Base-by-base conservation (phyloP, 208 protist species). In the Trypanosoma congolense region DNA sequence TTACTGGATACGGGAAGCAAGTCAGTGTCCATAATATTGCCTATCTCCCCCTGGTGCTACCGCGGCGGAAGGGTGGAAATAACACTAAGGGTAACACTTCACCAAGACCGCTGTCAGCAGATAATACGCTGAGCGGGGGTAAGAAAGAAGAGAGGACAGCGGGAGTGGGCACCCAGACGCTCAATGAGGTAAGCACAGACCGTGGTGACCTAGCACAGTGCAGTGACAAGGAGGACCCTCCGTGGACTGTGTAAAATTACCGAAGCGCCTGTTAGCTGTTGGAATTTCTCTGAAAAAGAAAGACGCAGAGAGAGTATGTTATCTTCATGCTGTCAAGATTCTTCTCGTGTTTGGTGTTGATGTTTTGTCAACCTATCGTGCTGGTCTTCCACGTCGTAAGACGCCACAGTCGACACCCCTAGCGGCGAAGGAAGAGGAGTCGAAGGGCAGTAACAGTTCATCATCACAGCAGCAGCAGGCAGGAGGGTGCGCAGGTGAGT, bases 231-330 rank as follows among this genome's bases (percentile, higher is more conserved):
- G n/a, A n/a, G n/a, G n/a, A n/a, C n/a, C n/a, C 33, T 12, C 33
- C 12, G 12, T 21, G 22, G 40, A 49, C 22, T 9, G 38, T 38
- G 30, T 10, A 31, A 44, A 76, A 42, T 45, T 62, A 8, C 18
- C 40, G 8, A 41, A 61, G 47, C 43, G 54, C 21, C 36, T 66
- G 4, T 42, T 92, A 4, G 87, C 81, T 10, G 38, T 88, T 19
- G 87, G 87, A 24, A 59, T 87, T 4, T 75, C 79, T 8, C 68
- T 94, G 18, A 89, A 90, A 56, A 84, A 86, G 56, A 80, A 81
- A 48, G 87, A 94, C 56, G 87, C 87, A 2, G 77, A 87, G 46
- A 65, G 87, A 8, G 64, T 70, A 38, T 94, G 87, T 59, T 91
- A 73, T 60, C 4, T 94, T 4, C 87, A 94, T 65, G 87, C 87